Base-by-base conservation (phyloP, 2,329 filamentous ascomycete species). In the Nannizziopsis arthrosporioides region DNA sequence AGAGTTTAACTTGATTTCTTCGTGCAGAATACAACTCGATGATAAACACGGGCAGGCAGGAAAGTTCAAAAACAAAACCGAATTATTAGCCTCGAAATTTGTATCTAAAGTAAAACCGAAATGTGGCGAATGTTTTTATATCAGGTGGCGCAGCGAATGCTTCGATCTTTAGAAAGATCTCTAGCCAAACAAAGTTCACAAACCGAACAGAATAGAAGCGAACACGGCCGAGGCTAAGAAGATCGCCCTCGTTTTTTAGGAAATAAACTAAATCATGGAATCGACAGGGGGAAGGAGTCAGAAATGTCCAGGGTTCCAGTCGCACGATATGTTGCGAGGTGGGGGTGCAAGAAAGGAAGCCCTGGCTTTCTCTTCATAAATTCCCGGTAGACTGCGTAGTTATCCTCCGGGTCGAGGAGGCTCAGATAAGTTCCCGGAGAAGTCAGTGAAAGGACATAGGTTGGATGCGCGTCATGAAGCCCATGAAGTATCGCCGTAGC, bases 261-360 rank as follows among this genome's bases (percentile, higher is more conserved):
- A 42, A 40, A 10, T 2, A 45, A 39, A 38, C 14, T 17, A n/a
- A 15, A n/a, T 40, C 48, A 53, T 22, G 42, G 34, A 32, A 46
- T 22, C 38, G 50, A 45, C 27, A 55, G 39, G 11, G 53, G 53
- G 49, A 55, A 55, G 17, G 54, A 18, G 9, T 36, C 42, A 36
- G 36, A 31, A 32, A 55, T 48, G 17, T 42, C 52, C 9, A 41
- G 32, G 15, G 48, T 35, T 14, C 53, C 53, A 12, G 37, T 19
- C 9, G 32, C 15, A 27, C 42, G 49, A 36, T 57, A 62, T 27
- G 68, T 64, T 12, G 56, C 55, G 43, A 65, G 49, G 55, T 69
- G 66, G 2, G 66, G 65, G 4, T 61, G 36, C 2, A 69, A 57
- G 49, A 67, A 68, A 1, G 66, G 66, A 17, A 68, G 59, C 3